Evolutionary conservation across 176 grass and related monocot genomes (phyloP), one percentile per base, ranked within the genome.

Genomic region (Hyparrhenia diplandra): DNA sequence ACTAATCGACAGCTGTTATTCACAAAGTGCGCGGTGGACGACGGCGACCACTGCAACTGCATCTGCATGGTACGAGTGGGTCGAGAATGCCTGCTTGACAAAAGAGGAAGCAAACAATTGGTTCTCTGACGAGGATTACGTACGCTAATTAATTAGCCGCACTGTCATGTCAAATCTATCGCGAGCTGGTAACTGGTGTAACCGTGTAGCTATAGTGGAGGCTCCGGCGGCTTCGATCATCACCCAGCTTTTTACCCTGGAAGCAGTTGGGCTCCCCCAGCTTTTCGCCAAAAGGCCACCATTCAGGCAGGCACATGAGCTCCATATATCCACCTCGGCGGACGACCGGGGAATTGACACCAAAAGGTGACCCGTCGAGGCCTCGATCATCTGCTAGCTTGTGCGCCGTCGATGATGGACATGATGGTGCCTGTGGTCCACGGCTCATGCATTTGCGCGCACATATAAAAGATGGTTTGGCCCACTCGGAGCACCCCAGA

Each of bases 251-350:
- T 94, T 94, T 86, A 91, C 87, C 73, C 54, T 83, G 85, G 75
- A 83, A 86, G 83, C 65, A 66, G 82, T 85, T 88, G 82, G 85
- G 86, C 28, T 71, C 72, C 90, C 54, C 54, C 79, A 74, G 73
- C 88, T 88, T 94, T 94, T 86, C 60, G 82, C 82, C 83, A 82
- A 86, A 88, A 83, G 85, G 83, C 36, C 73, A n/a, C 34, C 71
- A 13, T 52, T 36, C 45, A 45, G 74, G 91, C 88, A 32, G 31
- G 39, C 39, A 88, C 91, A 88, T 94, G 91, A 88, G 64, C 91
- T 83, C 87, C 91, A 90, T n/a, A n/a, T n/a, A n/a, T 51, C 47
- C 47, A n/a, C 3, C 51, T 54, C 20, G 17, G 75, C 71, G 40
- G 69, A 13, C 23, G 40, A 24, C 12, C 59, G 46, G 46, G 46